phyloP scores from a whole-genome alignment of 352 stramenopile species.

The Phytophthora pinifolia region DNA sequence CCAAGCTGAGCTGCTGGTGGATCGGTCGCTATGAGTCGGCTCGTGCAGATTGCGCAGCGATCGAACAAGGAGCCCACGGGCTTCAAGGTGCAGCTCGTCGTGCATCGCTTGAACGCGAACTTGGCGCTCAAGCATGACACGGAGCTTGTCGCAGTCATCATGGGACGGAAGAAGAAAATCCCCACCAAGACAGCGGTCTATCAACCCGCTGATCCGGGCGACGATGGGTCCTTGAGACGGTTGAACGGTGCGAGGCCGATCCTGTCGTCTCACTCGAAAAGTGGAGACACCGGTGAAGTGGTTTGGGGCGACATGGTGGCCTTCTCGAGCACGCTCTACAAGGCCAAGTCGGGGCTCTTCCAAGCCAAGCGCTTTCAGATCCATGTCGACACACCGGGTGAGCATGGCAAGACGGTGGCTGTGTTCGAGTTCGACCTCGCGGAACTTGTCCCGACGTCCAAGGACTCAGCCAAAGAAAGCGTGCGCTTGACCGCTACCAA shows the following conservation, averaged over 20 bases:
- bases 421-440: conserved; percentile 72
- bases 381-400: conserved; percentile 39
- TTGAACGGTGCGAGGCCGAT: conserved; percentile 29
- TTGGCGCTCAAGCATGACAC: conserved; percentile 47
- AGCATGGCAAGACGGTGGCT: conserved; percentile 56
- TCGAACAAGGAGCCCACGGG: conserved; percentile 57
- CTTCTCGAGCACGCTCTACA: conserved; percentile 75
- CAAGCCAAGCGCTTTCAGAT: conserved; percentile 71
- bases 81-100: conserved; percentile 72
- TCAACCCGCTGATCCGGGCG: conserved; percentile 28
- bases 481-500: conserved; percentile 57
- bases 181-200: conserved; percentile 59
- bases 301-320: conserved; percentile 76
- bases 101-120: conserved; percentile 64
- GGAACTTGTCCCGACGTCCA: conserved; percentile 60
- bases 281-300: conserved; percentile 46
- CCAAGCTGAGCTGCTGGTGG: neutral
- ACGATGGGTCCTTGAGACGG: conserved; percentile 29
- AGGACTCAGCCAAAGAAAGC: conserved; percentile 65
- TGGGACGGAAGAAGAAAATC: conserved; percentile 71
- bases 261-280: conserved; percentile 27
- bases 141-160: conserved; percentile 63
- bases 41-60: conserved; percentile 63
- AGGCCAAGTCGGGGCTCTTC: conserved; percentile 73
- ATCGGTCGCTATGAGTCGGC: conserved; percentile 50